Evolutionary conservation across 2,329 filamentous ascomycete genomes (phyloP).

Genomic region (Exophiala viscosa): DNA sequence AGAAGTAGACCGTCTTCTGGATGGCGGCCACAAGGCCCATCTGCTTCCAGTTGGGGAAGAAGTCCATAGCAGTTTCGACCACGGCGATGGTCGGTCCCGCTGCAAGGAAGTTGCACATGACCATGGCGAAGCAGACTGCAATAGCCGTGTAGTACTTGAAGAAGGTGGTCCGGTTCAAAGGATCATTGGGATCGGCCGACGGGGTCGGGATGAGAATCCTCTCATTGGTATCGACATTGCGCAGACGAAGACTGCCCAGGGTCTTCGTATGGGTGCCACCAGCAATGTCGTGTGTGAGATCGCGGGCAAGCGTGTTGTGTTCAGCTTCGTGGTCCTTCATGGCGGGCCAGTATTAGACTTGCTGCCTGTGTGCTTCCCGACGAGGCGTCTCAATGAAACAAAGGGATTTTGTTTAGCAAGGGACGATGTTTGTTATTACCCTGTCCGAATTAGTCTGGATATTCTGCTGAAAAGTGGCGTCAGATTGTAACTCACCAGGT

Average conservation of each 20-base stretch:
- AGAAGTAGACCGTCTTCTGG: slow-evolving; percentile 51
- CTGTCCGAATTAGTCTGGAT: too few relatives aligned
- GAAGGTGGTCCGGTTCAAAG: slow-evolving; percentile 45
- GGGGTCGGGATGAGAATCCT: slow-evolving; percentile 52
- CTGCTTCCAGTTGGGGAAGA: slow-evolving; percentile 40
- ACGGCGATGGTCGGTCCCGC: slow-evolving; percentile 55
- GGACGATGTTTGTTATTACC: too few relatives aligned
- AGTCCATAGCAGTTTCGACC: slow-evolving; percentile 44
- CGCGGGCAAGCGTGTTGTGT: too few relatives aligned
- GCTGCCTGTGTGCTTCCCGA: too few relatives aligned
- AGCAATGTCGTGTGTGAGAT: too few relatives aligned
- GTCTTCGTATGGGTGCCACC: background rate
- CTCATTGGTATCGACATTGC: slow-evolving; percentile 36
- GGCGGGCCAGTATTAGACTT: too few relatives aligned
- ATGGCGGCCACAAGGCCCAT: slow-evolving; percentile 35
- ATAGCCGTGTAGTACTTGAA: slow-evolving; percentile 45
- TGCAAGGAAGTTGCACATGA: slow-evolving; percentile 56
- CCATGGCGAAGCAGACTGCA: slow-evolving; percentile 52
- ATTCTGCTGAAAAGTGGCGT: too few relatives aligned
- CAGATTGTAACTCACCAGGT: too few relatives aligned
- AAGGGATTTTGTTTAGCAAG: too few relatives aligned
- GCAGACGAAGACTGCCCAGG: background rate
- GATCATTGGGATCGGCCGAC: slow-evolving; percentile 50
- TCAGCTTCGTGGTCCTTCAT: too few relatives aligned
- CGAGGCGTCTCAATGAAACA: too few relatives aligned